Conservation (phyloP, 768 basidiomycete genomes). For the Hirschioporus abietinus region DNA sequence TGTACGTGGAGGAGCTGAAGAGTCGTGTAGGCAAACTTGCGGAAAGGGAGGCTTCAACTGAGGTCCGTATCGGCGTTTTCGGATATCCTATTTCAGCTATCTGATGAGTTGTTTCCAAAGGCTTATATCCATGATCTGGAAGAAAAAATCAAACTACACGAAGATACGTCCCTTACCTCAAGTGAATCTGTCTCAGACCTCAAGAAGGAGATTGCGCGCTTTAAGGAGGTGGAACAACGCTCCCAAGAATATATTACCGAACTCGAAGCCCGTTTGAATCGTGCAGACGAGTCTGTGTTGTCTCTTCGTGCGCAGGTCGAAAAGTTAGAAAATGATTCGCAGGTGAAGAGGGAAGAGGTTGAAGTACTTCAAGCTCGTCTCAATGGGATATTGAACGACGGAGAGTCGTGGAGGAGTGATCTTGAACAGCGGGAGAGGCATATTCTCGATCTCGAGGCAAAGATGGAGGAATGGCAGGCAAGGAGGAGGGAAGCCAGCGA, state of each 20-base stretch:
- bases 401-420: conserved; percentile 78
- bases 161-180: conserved; percentile 72
- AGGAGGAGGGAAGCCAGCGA: conserved; percentile 64
- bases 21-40: conserved; percentile 72
- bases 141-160: conserved; percentile 80
- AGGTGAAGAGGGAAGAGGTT: conserved; percentile 68
- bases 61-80: conserved; percentile 46
- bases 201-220: conserved; percentile 72
- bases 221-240: conserved; percentile 69
- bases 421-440: conserved; percentile 77
- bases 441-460: conserved; percentile 70
- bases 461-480: conserved; percentile 74
- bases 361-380: conserved; percentile 66
- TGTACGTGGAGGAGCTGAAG: conserved; percentile 85
- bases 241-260: conserved; percentile 79
- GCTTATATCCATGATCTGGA: conserved; percentile 93
- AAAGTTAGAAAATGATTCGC: conserved; percentile 69
- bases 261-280: conserved; percentile 74
- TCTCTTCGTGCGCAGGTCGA: conserved; percentile 67
- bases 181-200: conserved; percentile 79
- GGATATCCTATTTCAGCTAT: conserved; percentile 6
- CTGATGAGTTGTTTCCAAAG: conserved; percentile 35
- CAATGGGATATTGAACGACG: conserved; percentile 62
- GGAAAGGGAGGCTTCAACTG: conserved; percentile 87
- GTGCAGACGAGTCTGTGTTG: conserved; percentile 73